Evolutionary conservation across 306 rosid genomes (phyloP), one percentile per base, ranked within the genome.

Genomic region (Dalbergia cochinchinensis): DNA sequence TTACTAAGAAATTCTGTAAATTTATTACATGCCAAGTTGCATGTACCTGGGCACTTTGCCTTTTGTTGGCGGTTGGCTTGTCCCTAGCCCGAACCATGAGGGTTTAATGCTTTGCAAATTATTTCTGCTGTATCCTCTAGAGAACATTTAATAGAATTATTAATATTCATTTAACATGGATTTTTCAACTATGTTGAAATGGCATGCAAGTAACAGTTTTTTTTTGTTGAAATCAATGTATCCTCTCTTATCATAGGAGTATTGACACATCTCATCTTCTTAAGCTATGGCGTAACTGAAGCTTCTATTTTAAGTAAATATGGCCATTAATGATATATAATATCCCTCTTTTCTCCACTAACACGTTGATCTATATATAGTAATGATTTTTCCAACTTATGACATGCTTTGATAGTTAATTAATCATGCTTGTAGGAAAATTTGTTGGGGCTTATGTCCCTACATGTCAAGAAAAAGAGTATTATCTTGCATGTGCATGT

Each of bases 401-500:
- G 59, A 61, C 79, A 66, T 60, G 51, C 80, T 80, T 74, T 81
- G 77, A 69, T 80, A 50, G 70, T 83, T 68, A 51, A 63, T 83
- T 68, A 51, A 63, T 37, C 69, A 41, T 76, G 78, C 59, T 85
- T 73, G 86, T 58, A 93, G 99, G 98, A 71, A 95, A 95, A 82
- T 86, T 93, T 82, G 61, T 88, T 71, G 90, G 92, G 88, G 99
- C 97, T 39, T 93, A 81, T 77, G 84, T 87, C 79, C 97, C 98
- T 78, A 85, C 91, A 58, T 95, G 98, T 81, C 85, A 84, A 65
- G 98, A 95, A 86, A 92, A 95, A 79, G 99, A 95, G 65, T 93
- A 95, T 86, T 93, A 90, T 86, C 90, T 95, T 73, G 98, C 98
- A 1, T 87, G 90, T 71, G 98, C 99, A 2, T 95, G 99, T 74